Percentiles rank a stretch among this genome's conserved stretches.
Evolutionary conservation across 257 asterid genomes (phyloP).

Genomic region (Thymus quinquecostatus): DNA sequence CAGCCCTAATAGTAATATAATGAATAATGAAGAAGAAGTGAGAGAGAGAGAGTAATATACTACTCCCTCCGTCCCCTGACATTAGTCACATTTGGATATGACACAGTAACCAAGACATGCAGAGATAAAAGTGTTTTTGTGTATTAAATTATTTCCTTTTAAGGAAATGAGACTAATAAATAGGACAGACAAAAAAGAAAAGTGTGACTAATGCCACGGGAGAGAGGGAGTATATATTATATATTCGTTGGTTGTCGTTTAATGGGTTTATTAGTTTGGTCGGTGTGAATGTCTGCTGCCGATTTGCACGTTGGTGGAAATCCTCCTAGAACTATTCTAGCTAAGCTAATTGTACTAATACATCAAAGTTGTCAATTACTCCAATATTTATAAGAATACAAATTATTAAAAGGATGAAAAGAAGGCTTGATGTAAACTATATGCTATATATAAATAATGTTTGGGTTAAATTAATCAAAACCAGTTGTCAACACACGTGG

Average conservation of each 20-base stretch:
- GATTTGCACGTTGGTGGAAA: slow-evolving; percentile 34
- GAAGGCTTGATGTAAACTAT: background rate
- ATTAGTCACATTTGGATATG: no score
- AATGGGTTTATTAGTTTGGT: slow-evolving; percentile 37
- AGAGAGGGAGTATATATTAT: background rate
- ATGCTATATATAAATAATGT: background rate
- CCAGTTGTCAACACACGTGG: slow-evolving; percentile 48
- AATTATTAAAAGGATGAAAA: background rate
- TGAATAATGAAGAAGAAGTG: no score
- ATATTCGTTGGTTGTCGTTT: background rate
- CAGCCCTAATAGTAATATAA: no score
- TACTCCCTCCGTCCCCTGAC: no score
- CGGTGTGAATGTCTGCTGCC: slow-evolving; percentile 36
- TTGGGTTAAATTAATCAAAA: slow-evolving; percentile 18
- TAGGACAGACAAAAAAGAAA: no score
- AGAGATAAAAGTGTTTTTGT: no score
- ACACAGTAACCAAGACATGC: no score
- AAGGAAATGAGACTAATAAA: no score
- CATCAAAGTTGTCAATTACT: background rate
- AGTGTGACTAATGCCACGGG: no score
- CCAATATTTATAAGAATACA: background rate
- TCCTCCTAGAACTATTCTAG: slow-evolving; percentile 19
- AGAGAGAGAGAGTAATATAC: no score
- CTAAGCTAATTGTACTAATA: background rate
- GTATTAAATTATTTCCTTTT: no score